These are phyloP conservation scores for Talaromyces liani DNA, from an alignment of 495 filamentous ascomycete genomes.

Conservation along the genomic window DNA sequence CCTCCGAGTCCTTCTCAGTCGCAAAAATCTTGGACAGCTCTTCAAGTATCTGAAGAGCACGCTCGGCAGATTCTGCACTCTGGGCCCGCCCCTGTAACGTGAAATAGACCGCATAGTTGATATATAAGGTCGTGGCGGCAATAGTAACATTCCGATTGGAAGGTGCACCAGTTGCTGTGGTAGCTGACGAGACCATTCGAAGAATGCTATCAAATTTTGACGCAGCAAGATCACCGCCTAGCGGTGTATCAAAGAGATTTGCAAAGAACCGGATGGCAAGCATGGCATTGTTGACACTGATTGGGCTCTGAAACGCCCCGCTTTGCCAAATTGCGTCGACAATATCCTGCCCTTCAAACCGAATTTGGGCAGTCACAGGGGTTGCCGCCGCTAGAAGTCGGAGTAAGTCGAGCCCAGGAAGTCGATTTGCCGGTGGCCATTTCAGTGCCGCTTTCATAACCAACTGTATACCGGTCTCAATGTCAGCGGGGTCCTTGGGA, in stretches of 20 bases:
- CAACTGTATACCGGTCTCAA: constrained; percentile 46
- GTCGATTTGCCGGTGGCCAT: constrained; percentile 71
- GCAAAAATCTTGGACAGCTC: constrained; percentile 55
- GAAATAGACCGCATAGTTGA: constrained; percentile 74
- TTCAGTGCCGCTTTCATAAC: constrained; percentile 58
- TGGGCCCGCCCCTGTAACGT: constrained; percentile 28
- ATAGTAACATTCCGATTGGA: constrained; percentile 76
- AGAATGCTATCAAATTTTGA: constrained; percentile 51
- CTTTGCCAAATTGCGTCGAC: constrained; percentile 36
- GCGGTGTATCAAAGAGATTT: constrained; percentile 76
- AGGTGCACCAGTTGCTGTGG: constrained; percentile 35
- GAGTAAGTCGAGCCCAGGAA: constrained; percentile 80
- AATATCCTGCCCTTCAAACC: constrained; percentile 47
- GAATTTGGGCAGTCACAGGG: constrained; percentile 51
- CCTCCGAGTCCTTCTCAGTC: constrained; percentile 68
- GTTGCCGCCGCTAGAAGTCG: constrained; percentile 66
- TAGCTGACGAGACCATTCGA: constrained; percentile 37
- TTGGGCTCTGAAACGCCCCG: constrained; percentile 48
- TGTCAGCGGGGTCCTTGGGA: constrained; percentile 20
- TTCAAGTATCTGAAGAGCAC: constrained; percentile 52
- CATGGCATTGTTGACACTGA: constrained; percentile 72
- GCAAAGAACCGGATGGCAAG: constrained; percentile 71
- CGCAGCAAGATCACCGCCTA: constrained; percentile 58
- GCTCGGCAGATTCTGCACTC: constrained; percentile 43
- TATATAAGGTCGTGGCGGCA: constrained; percentile 71